These are phyloP conservation scores for Penicillium robsamsonii DNA, from an alignment of 495 filamentous ascomycete genomes.

Conservation along the genomic window DNA sequence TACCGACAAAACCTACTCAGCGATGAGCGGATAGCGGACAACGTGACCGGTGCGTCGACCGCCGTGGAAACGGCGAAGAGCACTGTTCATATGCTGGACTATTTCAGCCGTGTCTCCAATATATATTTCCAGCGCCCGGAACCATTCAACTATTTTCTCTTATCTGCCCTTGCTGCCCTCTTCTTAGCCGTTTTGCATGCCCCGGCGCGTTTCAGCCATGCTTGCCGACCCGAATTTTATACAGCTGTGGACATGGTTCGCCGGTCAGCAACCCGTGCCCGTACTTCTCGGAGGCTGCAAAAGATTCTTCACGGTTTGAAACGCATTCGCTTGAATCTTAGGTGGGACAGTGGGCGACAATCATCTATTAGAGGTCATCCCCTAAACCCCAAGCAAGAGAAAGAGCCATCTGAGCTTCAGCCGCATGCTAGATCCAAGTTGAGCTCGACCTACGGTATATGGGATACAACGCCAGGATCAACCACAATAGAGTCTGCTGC, in stretches of 20 bases:
- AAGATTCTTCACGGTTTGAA: slow-evolving; percentile 44
- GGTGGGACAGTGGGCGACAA: slow-evolving; percentile 10
- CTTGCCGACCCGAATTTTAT: slow-evolving; percentile 75
- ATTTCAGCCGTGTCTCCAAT: slow-evolving; percentile 67
- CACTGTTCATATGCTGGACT: slow-evolving; percentile 68
- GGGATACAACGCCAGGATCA: slow-evolving; percentile 10
- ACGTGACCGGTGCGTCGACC: slow-evolving; percentile 59
- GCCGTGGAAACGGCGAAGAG: slow-evolving; percentile 75
- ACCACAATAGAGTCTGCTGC: slow-evolving; percentile 10
- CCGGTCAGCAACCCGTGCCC: slow-evolving; percentile 46
- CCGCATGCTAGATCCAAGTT: not conserved
- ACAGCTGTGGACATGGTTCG: slow-evolving; percentile 77
- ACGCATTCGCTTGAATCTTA: slow-evolving; percentile 30
- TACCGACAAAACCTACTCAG: slow-evolving; percentile 76
- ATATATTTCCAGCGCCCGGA: slow-evolving; percentile 75
- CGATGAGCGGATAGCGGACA: slow-evolving; percentile 65
- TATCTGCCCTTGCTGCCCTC: slow-evolving; percentile 72
- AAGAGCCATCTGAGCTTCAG: not conserved
- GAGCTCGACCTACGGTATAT: not conserved
- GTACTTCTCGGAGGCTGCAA: slow-evolving; percentile 37
- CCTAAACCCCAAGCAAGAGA: not conserved
- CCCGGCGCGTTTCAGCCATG: slow-evolving; percentile 64
- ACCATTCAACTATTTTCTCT: slow-evolving; percentile 81
- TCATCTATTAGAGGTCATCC: not conserved
- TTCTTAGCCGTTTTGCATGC: slow-evolving; percentile 79